Conservation (phyloP, 345 rosid genomes). For the Eutrema heterophyllum region DNA sequence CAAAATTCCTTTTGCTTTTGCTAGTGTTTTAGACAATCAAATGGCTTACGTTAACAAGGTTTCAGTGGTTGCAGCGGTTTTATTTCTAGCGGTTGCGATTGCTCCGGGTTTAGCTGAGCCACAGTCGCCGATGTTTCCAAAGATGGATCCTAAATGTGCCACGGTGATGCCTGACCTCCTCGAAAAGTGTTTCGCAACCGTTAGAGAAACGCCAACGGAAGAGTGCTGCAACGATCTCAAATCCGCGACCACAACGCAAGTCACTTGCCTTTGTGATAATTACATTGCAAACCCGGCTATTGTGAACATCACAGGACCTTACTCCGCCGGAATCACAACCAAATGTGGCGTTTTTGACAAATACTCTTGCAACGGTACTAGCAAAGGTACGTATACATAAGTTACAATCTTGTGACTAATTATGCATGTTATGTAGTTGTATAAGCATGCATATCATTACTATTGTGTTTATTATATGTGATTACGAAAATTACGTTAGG, state of each 20-base stretch:
- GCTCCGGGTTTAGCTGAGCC: neutral
- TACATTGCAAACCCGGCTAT: slow-evolving; percentile 20
- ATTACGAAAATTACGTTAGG: neutral
- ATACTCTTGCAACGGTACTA: slow-evolving; percentile 22
- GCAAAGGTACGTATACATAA: slow-evolving; percentile 7
- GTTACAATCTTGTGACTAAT: neutral
- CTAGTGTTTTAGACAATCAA: neutral
- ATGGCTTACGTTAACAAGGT: slow-evolving; percentile 4
- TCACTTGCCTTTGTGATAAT: slow-evolving; percentile 25
- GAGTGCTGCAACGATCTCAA: slow-evolving; percentile 26
- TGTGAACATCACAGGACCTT: slow-evolving; percentile 22
- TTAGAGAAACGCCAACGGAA: slow-evolving; percentile 16
- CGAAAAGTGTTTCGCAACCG: slow-evolving; percentile 26
- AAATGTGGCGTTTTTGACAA: slow-evolving; percentile 24
- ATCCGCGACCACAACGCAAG: slow-evolving; percentile 20
- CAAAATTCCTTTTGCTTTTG: neutral
- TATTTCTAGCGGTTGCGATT: slow-evolving; percentile 15
- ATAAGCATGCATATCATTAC: neutral
- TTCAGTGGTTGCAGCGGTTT: neutral
- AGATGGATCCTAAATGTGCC: slow-evolving; percentile 18
- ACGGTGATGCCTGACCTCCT: slow-evolving; percentile 16
- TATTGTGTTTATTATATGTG: neutral
- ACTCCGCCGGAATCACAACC: slow-evolving; percentile 21
- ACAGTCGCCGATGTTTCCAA: slow-evolving; percentile 2
- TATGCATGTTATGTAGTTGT: neutral